phyloP scores from a whole-genome alignment of 1,139 yeast species.

The Kluyveromyces sp. region DNA sequence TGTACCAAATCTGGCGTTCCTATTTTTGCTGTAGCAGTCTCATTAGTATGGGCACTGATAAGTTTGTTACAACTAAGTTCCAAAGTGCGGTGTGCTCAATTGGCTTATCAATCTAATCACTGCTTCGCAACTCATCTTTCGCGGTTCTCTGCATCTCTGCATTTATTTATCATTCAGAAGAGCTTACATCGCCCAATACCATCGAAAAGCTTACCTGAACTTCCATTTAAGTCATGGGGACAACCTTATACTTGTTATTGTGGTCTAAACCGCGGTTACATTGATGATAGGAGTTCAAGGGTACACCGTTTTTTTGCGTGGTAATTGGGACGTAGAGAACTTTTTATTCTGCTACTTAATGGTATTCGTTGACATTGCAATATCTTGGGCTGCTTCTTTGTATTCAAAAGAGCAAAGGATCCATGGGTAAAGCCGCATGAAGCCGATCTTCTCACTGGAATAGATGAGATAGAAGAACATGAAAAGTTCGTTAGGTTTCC shows the following conservation, averaged over 20 bases:
- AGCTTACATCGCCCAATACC: slow-evolving; percentile 48
- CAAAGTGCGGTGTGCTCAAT: slow-evolving; percentile 57
- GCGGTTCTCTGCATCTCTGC: slow-evolving; percentile 51
- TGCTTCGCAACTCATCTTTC: slow-evolving; percentile 67
- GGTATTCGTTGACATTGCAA: slow-evolving; percentile 53
- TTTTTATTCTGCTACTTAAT: slow-evolving; percentile 63
- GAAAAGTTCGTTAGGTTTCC: slow-evolving; percentile 28
- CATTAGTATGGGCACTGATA: slow-evolving; percentile 39
- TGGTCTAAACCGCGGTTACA: slow-evolving; percentile 36
- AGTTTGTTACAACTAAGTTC: slow-evolving; percentile 49
- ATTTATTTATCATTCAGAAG: slow-evolving; percentile 59
- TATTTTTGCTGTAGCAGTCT: slow-evolving; percentile 37
- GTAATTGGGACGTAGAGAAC: slow-evolving; percentile 51
- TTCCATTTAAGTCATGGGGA: slow-evolving; percentile 50
- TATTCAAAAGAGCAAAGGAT: slow-evolving; percentile 38
- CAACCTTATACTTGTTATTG: slow-evolving; percentile 55
- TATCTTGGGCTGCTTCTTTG: slow-evolving; percentile 50
- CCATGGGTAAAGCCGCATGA: slow-evolving; percentile 43
- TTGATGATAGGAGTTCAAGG: slow-evolving; percentile 59
- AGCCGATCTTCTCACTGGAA: slow-evolving; percentile 48
- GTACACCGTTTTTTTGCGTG: slow-evolving; percentile 58
- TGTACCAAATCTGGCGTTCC: slow-evolving; percentile 48
- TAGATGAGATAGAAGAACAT: slow-evolving; percentile 51
- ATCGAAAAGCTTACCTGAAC: slow-evolving; percentile 42
- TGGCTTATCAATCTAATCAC: slow-evolving; percentile 76